Conservation (phyloP, 192 early-diverging fungal species). For the Chytriomyces sp. region DNA sequence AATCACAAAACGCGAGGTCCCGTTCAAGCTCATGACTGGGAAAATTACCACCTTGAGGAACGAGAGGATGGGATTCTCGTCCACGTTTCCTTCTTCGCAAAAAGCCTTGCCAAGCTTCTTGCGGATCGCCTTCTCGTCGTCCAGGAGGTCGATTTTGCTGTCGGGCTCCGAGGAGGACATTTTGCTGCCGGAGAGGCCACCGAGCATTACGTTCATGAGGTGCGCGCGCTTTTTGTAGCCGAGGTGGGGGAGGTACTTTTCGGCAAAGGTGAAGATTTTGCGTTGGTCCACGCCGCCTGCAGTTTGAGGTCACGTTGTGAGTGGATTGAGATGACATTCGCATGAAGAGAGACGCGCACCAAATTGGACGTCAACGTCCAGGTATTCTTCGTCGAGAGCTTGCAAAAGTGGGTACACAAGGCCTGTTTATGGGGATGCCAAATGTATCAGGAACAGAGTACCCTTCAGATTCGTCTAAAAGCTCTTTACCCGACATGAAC, state of each 20-base stretch:
- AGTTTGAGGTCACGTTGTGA: no score
- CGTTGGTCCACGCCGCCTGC: conserved; percentile 97
- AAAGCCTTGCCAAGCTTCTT: conserved; percentile 94
- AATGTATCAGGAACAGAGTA: neutral
- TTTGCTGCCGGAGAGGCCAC: conserved; percentile 87
- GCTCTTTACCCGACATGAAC: conserved; percentile 69
- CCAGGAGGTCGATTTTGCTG: conserved; percentile 97
- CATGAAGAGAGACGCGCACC: neutral
- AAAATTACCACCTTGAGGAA: conserved; percentile 92
- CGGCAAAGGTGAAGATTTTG: conserved; percentile 98
- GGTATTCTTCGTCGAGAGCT: conserved; percentile 96
- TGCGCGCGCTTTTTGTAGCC: conserved; percentile 97
- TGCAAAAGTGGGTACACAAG: conserved; percentile 98
- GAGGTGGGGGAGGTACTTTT: conserved; percentile 89
- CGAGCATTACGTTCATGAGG: conserved; percentile 98
- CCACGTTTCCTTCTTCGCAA: conserved; percentile 94
- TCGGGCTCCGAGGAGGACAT: conserved; percentile 97
- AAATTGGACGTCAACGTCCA: conserved; percentile 88
- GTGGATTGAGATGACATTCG: conserved; percentile 48
- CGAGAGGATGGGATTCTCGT: conserved; percentile 87
- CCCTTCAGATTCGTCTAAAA: neutral
- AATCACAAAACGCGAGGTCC: conserved; percentile 52
- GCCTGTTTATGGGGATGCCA: neutral
- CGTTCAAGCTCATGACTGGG: conserved; percentile 73
- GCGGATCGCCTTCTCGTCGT: conserved; percentile 73